A percentile compares a stretch with the other conserved stretches of the same genome.
phyloP scores from a whole-genome alignment of 768 basidiomycete species.

The Boletus subparvulus region DNA sequence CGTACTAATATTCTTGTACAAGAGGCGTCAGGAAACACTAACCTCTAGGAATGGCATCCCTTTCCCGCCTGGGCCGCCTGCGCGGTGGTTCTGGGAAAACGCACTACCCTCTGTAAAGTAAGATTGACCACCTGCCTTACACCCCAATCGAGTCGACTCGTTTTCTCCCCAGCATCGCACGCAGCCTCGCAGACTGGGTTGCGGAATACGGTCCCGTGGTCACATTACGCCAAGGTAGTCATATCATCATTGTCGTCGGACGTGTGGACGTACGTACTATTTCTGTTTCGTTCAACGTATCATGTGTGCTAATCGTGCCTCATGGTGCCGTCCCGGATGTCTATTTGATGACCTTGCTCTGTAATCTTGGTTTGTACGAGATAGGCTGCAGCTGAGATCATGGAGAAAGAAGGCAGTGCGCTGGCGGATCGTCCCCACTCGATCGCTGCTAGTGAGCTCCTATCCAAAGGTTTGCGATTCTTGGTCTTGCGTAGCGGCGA shows the following conservation, averaged over 20 bases:
- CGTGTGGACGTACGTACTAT: constrained; percentile 19
- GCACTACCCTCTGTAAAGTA: constrained; percentile 20
- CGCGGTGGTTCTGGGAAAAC: constrained; percentile 26
- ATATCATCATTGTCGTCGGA: constrained; percentile 19
- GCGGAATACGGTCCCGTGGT: constrained; percentile 59
- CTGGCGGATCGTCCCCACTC: constrained; percentile 50
- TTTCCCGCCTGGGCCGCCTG: constrained; percentile 28
- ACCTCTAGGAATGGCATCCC: constrained; percentile 9
- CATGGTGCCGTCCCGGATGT: not conserved
- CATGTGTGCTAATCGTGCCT: not conserved
- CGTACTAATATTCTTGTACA: constrained; percentile 1
- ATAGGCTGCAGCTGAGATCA: constrained; percentile 54
- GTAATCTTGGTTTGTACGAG: constrained; percentile 5
- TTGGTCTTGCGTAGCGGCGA: constrained; percentile 28
- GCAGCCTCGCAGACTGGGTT: constrained; percentile 49
- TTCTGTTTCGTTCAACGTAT: not conserved
- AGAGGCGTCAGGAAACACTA: not conserved
- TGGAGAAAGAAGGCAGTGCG: constrained; percentile 56
- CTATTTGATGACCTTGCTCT: not conserved
- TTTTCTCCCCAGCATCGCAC: constrained; percentile 11
- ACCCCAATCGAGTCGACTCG: not conserved
- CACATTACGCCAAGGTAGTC: constrained; percentile 46
- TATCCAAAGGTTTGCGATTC: constrained; percentile 52
- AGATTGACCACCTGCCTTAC: not conserved
- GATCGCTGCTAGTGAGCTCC: constrained; percentile 52